These are phyloP conservation scores for Fusarium sp. DNA, from an alignment of 2,329 filamentous ascomycete genomes.

Conservation along the genomic window DNA sequence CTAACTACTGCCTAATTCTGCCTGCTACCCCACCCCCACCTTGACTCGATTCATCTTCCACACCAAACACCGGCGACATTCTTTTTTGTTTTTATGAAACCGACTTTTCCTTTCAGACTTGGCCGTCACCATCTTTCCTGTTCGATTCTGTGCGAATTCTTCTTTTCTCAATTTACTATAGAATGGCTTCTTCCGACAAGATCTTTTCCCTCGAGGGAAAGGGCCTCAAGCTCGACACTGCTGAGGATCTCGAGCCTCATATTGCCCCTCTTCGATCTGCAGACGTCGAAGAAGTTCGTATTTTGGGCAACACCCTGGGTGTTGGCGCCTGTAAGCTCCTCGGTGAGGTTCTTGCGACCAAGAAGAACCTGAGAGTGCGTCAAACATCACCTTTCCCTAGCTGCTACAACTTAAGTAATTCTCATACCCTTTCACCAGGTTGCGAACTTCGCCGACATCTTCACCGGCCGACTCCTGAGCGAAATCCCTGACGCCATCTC, in stretches of 20 bases:
- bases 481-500: constrained; percentile 94
- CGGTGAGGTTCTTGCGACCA: constrained; percentile 82
- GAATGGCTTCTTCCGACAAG: constrained; percentile 57
- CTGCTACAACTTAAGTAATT: not conserved
- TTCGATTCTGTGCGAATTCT: constrained; percentile 5
- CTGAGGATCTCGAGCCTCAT: constrained; percentile 85
- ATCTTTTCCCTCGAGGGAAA: constrained; percentile 92
- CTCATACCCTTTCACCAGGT: constrained; percentile 55
- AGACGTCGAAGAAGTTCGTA: constrained; percentile 84
- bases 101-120: constrained; percentile 24
- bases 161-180: constrained; percentile 17
- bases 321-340: constrained; percentile 87
- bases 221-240: constrained; percentile 90
- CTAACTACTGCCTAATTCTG: constrained; percentile 32
- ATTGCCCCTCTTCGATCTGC: constrained; percentile 78
- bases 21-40: constrained; percentile 43
- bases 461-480: constrained; percentile 89
- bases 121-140: constrained; percentile 14
- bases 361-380: constrained; percentile 80
- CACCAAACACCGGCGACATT: constrained; percentile 30
- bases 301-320: constrained; percentile 92
- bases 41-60: constrained; percentile 29
- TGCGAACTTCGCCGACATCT: constrained; percentile 96
- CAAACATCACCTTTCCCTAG: not conserved
- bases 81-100: constrained; percentile 32